These are phyloP conservation scores for Thelonectria olida DNA, from an alignment of 2,329 filamentous ascomycete genomes.

Conservation along the genomic window DNA sequence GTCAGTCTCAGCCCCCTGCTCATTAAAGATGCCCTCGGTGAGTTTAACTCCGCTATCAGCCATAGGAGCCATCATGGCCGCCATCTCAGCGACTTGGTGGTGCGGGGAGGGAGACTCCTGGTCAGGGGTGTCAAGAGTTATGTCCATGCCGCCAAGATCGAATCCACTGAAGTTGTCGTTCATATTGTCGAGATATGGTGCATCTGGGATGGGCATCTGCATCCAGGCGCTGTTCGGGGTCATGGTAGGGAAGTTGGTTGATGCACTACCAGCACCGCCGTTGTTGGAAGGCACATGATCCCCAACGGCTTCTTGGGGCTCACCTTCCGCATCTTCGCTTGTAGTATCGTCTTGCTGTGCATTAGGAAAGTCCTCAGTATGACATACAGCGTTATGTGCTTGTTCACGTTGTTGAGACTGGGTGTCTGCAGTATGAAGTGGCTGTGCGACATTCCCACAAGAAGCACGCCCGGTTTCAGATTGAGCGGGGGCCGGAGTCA, in stretches of 20 bases:
- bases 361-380: no score
- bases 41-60: not conserved
- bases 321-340: not conserved
- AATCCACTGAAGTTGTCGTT: no score
- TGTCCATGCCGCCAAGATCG: not conserved
- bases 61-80: not conserved
- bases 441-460: no score
- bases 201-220: not conserved
- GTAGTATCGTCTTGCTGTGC: not conserved
- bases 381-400: no score
- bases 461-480: no score
- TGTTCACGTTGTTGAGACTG: no score
- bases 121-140: not conserved
- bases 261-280: not conserved
- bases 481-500: no score
- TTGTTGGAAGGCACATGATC: not conserved
- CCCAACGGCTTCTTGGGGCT: not conserved
- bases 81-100: not conserved
- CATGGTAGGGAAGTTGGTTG: not conserved
- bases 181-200: no score
- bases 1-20: no score
- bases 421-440: no score
- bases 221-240: not conserved
- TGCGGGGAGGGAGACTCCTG: not conserved
- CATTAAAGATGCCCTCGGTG: not conserved